Evolutionary conservation across 371 early-diverging fungal genomes (phyloP).

Genomic region (Mucor racemosus): DNA sequence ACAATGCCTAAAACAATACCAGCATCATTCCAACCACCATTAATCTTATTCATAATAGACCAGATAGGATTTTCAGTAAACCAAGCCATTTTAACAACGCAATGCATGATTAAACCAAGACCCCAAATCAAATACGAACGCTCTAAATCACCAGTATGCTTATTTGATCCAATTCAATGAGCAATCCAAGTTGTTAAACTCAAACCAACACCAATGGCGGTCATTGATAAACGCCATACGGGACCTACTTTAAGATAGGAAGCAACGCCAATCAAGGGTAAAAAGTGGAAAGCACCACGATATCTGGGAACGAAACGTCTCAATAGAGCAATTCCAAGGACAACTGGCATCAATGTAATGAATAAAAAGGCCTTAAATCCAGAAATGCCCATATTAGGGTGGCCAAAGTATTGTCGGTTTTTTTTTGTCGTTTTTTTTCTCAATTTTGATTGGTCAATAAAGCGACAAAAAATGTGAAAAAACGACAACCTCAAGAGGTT

Average conservation of each 20-base stretch:
- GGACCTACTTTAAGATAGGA: conserved; percentile 66
- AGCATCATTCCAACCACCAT: conserved; percentile 72
- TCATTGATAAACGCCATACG: conserved; percentile 62
- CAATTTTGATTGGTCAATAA: no score
- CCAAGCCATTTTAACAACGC: conserved; percentile 76
- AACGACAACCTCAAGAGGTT: no score
- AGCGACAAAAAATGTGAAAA: no score
- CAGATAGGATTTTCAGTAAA: conserved; percentile 82
- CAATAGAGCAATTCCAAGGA: conserved; percentile 68
- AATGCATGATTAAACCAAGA: conserved; percentile 69
- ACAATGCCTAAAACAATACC: conserved; percentile 67
- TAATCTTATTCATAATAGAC: conserved; percentile 76
- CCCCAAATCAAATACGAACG: conserved; percentile 67
- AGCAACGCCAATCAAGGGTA: conserved; percentile 68
- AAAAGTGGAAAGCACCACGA: conserved; percentile 61
- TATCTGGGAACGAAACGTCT: conserved; percentile 60
- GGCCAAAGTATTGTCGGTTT: no score
- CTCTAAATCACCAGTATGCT: conserved; percentile 61
- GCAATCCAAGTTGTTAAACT: conserved; percentile 64
- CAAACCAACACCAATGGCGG: conserved; percentile 65
- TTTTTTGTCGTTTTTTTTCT: no score
- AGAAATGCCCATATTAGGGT: conserved; percentile 87
- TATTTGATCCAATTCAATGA: conserved; percentile 60
- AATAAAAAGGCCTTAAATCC: conserved; percentile 80
- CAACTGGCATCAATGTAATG: conserved; percentile 60